phyloP scores from a whole-genome alignment of 2,329 filamentous ascomycete species.

The Neurospora sp. region DNA sequence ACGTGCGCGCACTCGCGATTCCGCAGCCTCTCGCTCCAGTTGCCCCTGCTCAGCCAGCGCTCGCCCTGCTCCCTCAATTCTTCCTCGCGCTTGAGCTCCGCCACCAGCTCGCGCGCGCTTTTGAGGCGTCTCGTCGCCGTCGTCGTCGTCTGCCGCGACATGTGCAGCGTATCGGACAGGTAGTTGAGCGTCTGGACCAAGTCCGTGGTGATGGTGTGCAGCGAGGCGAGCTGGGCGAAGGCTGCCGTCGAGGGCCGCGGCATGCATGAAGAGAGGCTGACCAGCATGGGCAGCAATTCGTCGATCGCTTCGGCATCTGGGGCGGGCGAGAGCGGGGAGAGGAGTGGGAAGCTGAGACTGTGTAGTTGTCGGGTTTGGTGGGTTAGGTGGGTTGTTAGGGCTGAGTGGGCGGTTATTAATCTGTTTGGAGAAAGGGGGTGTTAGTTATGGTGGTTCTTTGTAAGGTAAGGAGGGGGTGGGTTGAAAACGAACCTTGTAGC shows the following conservation, averaged over 20 bases:
- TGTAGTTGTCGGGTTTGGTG: slow-evolving; percentile 70
- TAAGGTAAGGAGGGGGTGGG: background rate
- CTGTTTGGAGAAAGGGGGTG: slow-evolving; percentile 30
- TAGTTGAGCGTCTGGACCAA: slow-evolving; percentile 74
- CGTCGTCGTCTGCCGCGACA: slow-evolving; percentile 80
- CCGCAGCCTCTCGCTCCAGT: slow-evolving; percentile 70
- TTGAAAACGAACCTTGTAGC: slow-evolving; percentile 50
- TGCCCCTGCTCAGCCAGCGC: slow-evolving; percentile 68
- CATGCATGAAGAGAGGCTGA: slow-evolving; percentile 55
- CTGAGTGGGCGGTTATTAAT: slow-evolving; percentile 65
- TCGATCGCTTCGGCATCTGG: slow-evolving; percentile 58
- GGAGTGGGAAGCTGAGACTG: slow-evolving; percentile 59
- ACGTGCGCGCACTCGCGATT: slow-evolving; percentile 74
- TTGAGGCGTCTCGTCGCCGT: slow-evolving; percentile 72
- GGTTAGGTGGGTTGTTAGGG: slow-evolving; percentile 62
- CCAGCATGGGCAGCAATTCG: slow-evolving; percentile 57
- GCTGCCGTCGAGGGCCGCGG: slow-evolving; percentile 54
- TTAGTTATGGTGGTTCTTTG: slow-evolving; percentile 1
- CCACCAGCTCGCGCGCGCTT: slow-evolving; percentile 74
- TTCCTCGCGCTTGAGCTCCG: slow-evolving; percentile 74
- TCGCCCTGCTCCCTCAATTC: slow-evolving; percentile 76
- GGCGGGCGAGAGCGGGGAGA: slow-evolving; percentile 57
- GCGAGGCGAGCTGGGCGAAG: slow-evolving; percentile 55
- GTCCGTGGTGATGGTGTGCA: slow-evolving; percentile 63
- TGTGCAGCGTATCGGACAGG: slow-evolving; percentile 84